Evolutionary conservation across 2,329 filamentous ascomycete genomes (phyloP), one percentile per base, ranked within the genome.

Genomic region (Colletotrichum melonis): DNA sequence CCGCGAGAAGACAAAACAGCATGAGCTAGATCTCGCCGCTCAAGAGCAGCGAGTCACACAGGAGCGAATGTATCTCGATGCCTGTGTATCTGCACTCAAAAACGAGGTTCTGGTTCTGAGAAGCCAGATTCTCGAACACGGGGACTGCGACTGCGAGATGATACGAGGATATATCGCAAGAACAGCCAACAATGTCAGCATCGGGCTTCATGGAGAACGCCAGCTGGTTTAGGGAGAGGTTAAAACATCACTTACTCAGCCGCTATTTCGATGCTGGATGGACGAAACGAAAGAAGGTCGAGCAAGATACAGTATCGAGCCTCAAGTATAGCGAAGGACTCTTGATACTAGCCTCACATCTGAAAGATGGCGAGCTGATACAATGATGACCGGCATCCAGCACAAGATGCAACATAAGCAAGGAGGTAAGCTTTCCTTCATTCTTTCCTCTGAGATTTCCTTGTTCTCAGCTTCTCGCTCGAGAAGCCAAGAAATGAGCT

Each of bases 1-100:
- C 9, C 73, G 73, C 22, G 69, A 74, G 16, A 74, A 74, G 26
- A 73, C 69, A 24, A 74, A 72, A 28, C 69, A 69, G 22, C 66
- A 73, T 26, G 73, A 74, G 26, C 28, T 66, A 3, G 69, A 74
- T 12, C 65, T 74, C 16, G 52, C 42, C 5, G 64, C 35, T 35
- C 60, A 32, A 24, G 73, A 73, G 32, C 65, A 66, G n/a, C 49
- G 62, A 24, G 60, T 73, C 14, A 66, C 60, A 3, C 8, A 54
- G 19, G 62, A 74, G 38, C 69, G 62, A 7, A 46, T 69, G 19
- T 69, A 69, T 19, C 73, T 74, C 14, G 65, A 73, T 14, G 73
- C 69, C 3, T 73, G 38, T 24, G 73, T 68, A 6, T 26, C 65
- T 3, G 55, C 55, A 8, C 69, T 74, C 35, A 73, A 60, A 26